phyloP scores from a whole-genome alignment of 1,284 basidiomycete species.

The Malassezia equina region DNA sequence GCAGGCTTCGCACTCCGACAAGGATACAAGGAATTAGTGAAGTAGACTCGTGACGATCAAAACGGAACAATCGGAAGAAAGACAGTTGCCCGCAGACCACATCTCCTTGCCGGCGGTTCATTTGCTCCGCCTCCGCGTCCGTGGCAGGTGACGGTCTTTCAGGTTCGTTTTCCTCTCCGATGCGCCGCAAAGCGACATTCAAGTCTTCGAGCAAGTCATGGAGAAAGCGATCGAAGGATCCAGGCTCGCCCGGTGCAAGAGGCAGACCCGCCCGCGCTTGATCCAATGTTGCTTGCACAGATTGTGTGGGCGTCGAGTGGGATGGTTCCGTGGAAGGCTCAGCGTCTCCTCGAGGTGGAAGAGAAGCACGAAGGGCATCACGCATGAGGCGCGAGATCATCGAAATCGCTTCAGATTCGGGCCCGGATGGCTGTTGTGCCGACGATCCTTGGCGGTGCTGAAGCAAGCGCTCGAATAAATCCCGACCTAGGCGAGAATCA shows the following conservation, averaged over 20 bases:
- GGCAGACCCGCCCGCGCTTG: conserved; percentile 26
- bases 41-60: conserved; percentile 26
- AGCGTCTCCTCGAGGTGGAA: not conserved
- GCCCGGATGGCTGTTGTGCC: not conserved
- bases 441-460: not conserved
- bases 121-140: conserved; percentile 14
- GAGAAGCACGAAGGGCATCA: conserved; percentile 12
- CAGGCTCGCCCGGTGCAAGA: conserved; percentile 27
- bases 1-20: conserved; percentile 40
- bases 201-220: conserved; percentile 32
- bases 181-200: conserved; percentile 29
- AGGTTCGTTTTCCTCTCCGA: conserved; percentile 18
- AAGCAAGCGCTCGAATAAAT: conserved; percentile 20
- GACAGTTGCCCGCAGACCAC: conserved; percentile 35
- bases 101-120: conserved; percentile 26
- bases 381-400: conserved; percentile 18
- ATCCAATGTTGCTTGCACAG: conserved; percentile 15
- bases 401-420: conserved; percentile 10
- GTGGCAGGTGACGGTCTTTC: conserved; percentile 8
- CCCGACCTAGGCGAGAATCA: conserved; percentile 11
- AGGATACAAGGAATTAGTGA: conserved; percentile 38
- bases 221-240: conserved; percentile 34
- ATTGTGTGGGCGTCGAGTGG: not conserved
- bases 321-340: not conserved
- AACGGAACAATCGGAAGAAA: conserved; percentile 44